Conservation (phyloP, 1,139 yeast species). For the Yamadazyma atmosphaerica region DNA sequence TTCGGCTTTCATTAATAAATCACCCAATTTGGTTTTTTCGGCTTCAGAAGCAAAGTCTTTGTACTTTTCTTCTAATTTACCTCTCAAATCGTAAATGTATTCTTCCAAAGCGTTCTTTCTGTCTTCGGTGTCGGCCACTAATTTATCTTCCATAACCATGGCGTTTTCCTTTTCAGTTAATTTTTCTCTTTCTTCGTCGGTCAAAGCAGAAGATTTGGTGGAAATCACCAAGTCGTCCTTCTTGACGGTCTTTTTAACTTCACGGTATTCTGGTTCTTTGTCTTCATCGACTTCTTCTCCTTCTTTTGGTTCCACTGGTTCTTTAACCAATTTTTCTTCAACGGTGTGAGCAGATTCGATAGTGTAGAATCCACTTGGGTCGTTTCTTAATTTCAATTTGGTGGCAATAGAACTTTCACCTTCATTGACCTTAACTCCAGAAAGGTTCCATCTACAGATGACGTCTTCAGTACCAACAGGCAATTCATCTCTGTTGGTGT, state of each 20-base stretch:
- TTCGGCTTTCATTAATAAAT: conserved; percentile 81
- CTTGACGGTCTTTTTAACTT: conserved; percentile 92
- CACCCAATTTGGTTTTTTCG: conserved; percentile 80
- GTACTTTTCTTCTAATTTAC: conserved; percentile 92
- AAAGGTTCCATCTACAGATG: conserved; percentile 83
- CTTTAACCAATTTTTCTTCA: conserved; percentile 88
- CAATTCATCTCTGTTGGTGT: conserved; percentile 72
- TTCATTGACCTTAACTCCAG: conserved; percentile 79
- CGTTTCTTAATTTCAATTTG: conserved; percentile 93
- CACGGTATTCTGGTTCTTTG: conserved; percentile 85
- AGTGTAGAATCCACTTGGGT: conserved; percentile 93
- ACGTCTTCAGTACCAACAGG: conserved; percentile 67
- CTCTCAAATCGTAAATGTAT: conserved; percentile 96
- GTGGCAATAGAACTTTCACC: conserved; percentile 81
- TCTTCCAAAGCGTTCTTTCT: conserved; percentile 98
- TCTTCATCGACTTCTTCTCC: conserved; percentile 26
- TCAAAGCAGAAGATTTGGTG: conserved; percentile 63
- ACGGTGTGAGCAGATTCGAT: conserved; percentile 94
- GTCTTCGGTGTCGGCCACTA: conserved; percentile 98
- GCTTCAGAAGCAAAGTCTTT: conserved; percentile 85
- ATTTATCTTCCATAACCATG: conserved; percentile 86
- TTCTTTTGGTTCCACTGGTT: conserved; percentile 67
- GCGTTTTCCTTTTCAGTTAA: conserved; percentile 81
- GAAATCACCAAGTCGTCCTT: conserved; percentile 70
- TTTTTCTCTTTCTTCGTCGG: conserved; percentile 55